A percentile compares a stretch with the other conserved stretches of the same genome.
Evolutionary conservation across 257 asterid species (phyloP).

Genomic region (Penstemon davidsonii): DNA sequence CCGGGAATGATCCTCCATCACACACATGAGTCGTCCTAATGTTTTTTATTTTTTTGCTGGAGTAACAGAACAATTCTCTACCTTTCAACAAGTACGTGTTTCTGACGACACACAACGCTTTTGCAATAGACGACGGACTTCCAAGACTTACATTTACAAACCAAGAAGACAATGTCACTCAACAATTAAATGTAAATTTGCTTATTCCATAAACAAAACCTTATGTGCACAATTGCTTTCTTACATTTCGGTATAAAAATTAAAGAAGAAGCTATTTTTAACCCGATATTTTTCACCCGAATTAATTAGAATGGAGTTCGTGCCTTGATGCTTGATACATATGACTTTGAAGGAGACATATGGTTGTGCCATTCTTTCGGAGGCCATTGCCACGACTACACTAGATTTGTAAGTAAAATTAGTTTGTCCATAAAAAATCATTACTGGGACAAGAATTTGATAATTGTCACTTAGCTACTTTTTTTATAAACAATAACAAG

Average conservation of each 20-base stretch:
- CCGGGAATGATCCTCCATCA: no score
- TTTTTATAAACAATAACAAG: no score
- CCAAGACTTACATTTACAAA: slow-evolving; percentile 62
- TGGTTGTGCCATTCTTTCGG: slow-evolving; percentile 92
- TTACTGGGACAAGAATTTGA: no score
- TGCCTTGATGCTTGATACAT: slow-evolving; percentile 81
- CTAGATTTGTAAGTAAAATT: slow-evolving; percentile 59
- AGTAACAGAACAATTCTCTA: slow-evolving; percentile 64
- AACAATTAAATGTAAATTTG: slow-evolving; percentile 58
- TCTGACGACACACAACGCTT: slow-evolving; percentile 82
- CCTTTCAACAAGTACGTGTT: slow-evolving; percentile 86
- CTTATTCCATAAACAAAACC: neutral
- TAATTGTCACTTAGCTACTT: no score
- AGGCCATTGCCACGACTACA: slow-evolving; percentile 71
- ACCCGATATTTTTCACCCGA: neutral
- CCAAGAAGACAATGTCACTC: slow-evolving; percentile 75
- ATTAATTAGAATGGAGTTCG: slow-evolving; percentile 76
- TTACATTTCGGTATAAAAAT: neutral
- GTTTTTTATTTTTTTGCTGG: no score
- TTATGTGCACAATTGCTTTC: neutral
- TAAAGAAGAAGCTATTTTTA: no score
- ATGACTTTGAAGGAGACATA: slow-evolving; percentile 66
- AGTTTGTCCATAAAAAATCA: no score
- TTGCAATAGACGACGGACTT: slow-evolving; percentile 58
- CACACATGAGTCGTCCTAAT: no score